Percentiles rank a stretch among this genome's conserved stretches.
These are phyloP conservation scores for Straminergon stramineum DNA, from an alignment of 225 moss, liverwort and hornwort genomes.

Conservation along the genomic window DNA sequence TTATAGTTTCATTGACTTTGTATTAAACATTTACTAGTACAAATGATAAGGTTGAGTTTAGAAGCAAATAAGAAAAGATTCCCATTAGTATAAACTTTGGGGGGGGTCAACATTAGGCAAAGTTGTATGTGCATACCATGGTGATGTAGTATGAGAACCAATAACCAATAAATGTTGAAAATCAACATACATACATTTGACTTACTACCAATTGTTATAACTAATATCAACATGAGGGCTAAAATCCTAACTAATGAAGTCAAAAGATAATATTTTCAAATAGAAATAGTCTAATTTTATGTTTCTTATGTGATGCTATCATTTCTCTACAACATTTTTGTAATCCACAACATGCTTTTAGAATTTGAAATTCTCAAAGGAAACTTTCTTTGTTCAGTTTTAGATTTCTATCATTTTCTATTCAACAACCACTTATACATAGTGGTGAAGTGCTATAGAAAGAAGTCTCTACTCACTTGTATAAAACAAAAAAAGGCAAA, in stretches of 20 bases:
- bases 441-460: too few species aligned
- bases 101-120: fast-evolving
- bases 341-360: not conserved
- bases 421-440: too few species aligned
- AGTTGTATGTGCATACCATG: not conserved
- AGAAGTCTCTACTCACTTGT: too few species aligned
- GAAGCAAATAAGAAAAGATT: not conserved
- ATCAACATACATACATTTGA: too few species aligned
- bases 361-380: not conserved
- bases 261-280: too few species aligned
- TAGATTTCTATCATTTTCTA: not conserved
- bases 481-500: too few species aligned
- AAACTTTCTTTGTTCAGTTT: not conserved
- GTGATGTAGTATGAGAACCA: not conserved
- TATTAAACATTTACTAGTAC: not conserved
- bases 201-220: not conserved
- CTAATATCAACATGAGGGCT: not conserved
- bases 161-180: not conserved
- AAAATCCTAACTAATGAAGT: not conserved
- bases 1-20: not conserved
- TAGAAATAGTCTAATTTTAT: too few species aligned
- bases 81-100: too few species aligned
- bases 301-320: not conserved
- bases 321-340: not conserved
- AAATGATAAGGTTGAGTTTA: not conserved